A percentile compares a stretch with the other conserved stretches of the same genome.
Evolutionary conservation across 1,284 basidiomycete genomes (phyloP).

Genomic region (Gymnopus androsaceus): DNA sequence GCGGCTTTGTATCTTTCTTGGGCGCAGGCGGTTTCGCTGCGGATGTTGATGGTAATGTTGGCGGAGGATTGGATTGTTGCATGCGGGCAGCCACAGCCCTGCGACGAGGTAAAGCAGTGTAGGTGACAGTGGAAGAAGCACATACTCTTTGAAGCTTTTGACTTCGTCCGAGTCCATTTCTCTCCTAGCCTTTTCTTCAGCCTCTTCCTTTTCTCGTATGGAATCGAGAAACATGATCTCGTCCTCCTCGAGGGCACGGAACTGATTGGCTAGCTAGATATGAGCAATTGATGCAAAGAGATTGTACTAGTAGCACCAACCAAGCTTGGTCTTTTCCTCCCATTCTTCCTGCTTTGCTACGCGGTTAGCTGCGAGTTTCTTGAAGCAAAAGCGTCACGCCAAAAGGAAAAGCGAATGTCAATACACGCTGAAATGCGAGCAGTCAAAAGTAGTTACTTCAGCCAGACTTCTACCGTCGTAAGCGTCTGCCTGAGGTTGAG

Average conservation of each 20-base stretch:
- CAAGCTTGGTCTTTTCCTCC: slow-evolving; percentile 90
- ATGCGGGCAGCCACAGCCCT: slow-evolving; percentile 78
- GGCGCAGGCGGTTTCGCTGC: slow-evolving; percentile 29
- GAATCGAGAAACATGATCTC: slow-evolving; percentile 89
- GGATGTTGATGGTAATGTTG: slow-evolving; percentile 25
- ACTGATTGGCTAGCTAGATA: slow-evolving; percentile 75
- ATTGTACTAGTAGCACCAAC: slow-evolving; percentile 38
- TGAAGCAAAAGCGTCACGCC: slow-evolving; percentile 30
- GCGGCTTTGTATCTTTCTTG: slow-evolving; percentile 18
- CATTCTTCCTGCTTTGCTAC: slow-evolving; percentile 92
- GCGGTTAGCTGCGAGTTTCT: slow-evolving; percentile 84
- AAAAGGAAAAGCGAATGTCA: slow-evolving; percentile 42
- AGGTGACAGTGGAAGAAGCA: slow-evolving; percentile 7
- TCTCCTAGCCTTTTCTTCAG: slow-evolving; percentile 73
- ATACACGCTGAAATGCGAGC: slow-evolving; percentile 26
- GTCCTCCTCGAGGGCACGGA: slow-evolving; percentile 87
- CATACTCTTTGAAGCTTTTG: slow-evolving; percentile 76
- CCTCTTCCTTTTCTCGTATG: slow-evolving; percentile 72
- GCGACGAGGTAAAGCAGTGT: slow-evolving; percentile 18
- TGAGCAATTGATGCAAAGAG: slow-evolving; percentile 16
- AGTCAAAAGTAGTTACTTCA: slow-evolving; percentile 63
- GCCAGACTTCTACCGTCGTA: slow-evolving; percentile 89
- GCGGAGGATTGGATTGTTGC: slow-evolving; percentile 50
- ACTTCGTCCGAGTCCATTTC: slow-evolving; percentile 82
- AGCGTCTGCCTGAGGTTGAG: slow-evolving; percentile 68